phyloP scores from a whole-genome alignment of 2,329 filamentous ascomycete species.

The Stylonectria norvegica region DNA sequence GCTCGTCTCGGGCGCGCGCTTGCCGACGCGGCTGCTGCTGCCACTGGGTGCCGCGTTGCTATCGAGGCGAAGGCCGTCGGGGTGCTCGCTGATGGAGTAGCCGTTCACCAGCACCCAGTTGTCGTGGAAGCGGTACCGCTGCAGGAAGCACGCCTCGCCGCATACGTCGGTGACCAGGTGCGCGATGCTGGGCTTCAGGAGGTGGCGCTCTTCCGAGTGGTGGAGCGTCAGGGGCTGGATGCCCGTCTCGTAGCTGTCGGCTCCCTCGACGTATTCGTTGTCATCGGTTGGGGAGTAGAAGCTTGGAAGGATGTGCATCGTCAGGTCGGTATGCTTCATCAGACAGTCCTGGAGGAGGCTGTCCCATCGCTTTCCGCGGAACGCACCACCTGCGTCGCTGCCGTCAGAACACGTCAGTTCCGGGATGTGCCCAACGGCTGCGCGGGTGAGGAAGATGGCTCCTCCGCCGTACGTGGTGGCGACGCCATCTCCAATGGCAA shows the following conservation, averaged over 20 bases:
- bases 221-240: conserved; percentile 41
- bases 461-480: conserved; percentile 44
- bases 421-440: conserved; percentile 33
- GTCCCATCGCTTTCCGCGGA: conserved; percentile 38
- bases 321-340: conserved; percentile 30
- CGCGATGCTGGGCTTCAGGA: conserved; percentile 38
- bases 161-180: conserved; percentile 42
- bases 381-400: conserved; percentile 9
- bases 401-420: conserved; percentile 37
- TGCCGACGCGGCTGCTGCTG: conserved; percentile 7
- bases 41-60: no score
- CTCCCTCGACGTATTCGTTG: conserved; percentile 24
- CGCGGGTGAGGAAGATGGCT: conserved; percentile 39
- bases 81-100: conserved; percentile 43
- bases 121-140: conserved; percentile 44
- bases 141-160: conserved; percentile 46
- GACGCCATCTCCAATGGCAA: conserved; percentile 36
- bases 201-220: conserved; percentile 37
- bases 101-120: conserved; percentile 49
- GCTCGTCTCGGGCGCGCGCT: conserved; percentile 1
- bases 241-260: conserved; percentile 38
- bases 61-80: conserved; percentile 33
- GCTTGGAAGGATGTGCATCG: conserved; percentile 42
- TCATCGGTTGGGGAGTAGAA: conserved; percentile 39
- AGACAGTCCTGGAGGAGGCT: conserved; percentile 41